Percentiles rank a stretch among this genome's conserved stretches.
phyloP scores from a whole-genome alignment of 2,329 filamentous ascomycete genomes.

The Phialophora expanda region DNA sequence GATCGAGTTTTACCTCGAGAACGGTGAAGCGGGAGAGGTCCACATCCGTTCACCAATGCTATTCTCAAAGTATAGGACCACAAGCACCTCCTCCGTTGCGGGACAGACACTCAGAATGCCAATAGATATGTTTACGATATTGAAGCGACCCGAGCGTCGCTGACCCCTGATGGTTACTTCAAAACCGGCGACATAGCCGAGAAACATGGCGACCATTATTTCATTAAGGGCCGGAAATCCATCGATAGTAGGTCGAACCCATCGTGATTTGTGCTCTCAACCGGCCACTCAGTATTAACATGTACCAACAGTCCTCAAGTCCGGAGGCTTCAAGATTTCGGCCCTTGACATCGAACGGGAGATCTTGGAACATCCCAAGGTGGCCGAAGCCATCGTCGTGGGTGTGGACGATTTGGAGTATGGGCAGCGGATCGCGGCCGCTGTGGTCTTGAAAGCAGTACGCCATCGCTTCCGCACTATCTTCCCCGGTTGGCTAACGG shows the following conservation, averaged over 20 bases:
- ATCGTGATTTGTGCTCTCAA: neutral
- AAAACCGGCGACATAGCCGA: conserved; percentile 46
- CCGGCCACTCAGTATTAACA: too few species aligned
- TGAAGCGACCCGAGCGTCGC: conserved; percentile 36
- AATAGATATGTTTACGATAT: conserved; percentile 43
- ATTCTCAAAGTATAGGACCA: conserved; percentile 45
- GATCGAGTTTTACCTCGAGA: conserved; percentile 48
- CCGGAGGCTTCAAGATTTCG: conserved; percentile 57
- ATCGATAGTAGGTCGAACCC: conserved; percentile 56
- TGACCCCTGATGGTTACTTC: conserved; percentile 45
- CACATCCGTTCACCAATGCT: conserved; percentile 48
- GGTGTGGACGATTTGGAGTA: conserved; percentile 55
- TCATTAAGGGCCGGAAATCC: conserved; percentile 52
- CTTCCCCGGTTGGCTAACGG: neutral
- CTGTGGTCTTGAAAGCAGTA: conserved; percentile 40
- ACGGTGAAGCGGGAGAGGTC: conserved; percentile 55
- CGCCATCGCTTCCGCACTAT: neutral
- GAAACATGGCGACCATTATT: conserved; percentile 45
- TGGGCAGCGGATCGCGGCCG: conserved; percentile 54
- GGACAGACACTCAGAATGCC: neutral
- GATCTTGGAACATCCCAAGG: conserved; percentile 51
- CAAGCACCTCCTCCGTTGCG: too few species aligned
- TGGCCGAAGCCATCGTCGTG: conserved; percentile 56
- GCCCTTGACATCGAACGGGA: conserved; percentile 57
- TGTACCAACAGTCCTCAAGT: conserved; percentile 49